These are phyloP conservation scores for Ambrosiella xylebori DNA, from an alignment of 2,329 filamentous ascomycete genomes.

Conservation along the genomic window DNA sequence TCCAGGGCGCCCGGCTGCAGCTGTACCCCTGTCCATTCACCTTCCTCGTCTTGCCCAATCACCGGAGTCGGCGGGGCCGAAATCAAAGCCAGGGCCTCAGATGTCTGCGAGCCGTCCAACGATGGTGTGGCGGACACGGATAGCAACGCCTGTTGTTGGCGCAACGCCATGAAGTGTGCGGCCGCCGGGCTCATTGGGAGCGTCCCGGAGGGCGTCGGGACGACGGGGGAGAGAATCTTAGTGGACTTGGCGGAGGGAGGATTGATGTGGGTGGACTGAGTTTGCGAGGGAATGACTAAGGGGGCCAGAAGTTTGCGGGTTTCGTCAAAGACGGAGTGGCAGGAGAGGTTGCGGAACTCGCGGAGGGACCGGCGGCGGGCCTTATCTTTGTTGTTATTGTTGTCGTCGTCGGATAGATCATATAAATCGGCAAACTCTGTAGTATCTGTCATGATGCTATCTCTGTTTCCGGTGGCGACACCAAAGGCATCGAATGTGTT, in stretches of 20 bases:
- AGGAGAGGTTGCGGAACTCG: background rate
- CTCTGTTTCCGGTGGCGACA: slow-evolving; percentile 26
- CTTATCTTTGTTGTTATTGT: slow-evolving; percentile 32
- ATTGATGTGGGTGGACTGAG: slow-evolving; percentile 13
- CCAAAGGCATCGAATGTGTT: slow-evolving; percentile 4
- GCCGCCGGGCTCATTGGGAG: slow-evolving; percentile 62
- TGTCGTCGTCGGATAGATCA: slow-evolving; percentile 67
- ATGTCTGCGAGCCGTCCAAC: slow-evolving; percentile 72
- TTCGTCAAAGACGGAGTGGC: background rate
- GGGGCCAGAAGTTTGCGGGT: slow-evolving; percentile 22
- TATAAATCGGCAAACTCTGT: slow-evolving; percentile 79
- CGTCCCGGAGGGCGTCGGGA: slow-evolving; percentile 45
- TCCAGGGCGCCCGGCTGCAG: slow-evolving; percentile 61
- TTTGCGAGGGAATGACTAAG: slow-evolving; percentile 34
- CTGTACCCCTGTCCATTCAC: slow-evolving; percentile 54
- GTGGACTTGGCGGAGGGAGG: slow-evolving; percentile 17
- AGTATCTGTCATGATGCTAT: slow-evolving; percentile 45
- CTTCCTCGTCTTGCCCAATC: slow-evolving; percentile 38
- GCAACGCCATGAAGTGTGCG: slow-evolving; percentile 50
- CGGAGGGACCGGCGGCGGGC: slow-evolving; percentile 14
- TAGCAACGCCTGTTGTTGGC: slow-evolving; percentile 48
- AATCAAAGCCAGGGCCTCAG: slow-evolving; percentile 68
- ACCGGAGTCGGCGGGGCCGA: slow-evolving; percentile 77
- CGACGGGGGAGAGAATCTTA: slow-evolving; percentile 33
- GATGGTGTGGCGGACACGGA: slow-evolving; percentile 70